Evolutionary conservation across 768 basidiomycete species (phyloP), one percentile per base, ranked within the genome.

Genomic region (Leccinum rimulosum): DNA sequence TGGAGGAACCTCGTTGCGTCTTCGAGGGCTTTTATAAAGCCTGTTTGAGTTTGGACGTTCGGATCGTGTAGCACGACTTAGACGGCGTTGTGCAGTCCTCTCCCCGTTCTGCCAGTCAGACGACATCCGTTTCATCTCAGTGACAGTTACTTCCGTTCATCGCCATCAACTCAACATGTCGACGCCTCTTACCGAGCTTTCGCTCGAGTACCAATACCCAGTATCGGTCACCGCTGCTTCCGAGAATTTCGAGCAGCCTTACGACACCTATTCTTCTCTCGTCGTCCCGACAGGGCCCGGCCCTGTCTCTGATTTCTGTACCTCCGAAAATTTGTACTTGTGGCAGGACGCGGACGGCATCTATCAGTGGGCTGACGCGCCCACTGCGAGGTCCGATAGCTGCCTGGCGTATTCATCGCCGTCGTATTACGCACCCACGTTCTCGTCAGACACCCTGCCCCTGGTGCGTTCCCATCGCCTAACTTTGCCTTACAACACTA

Each of bases 331-430:
- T 57, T 59, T 70, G 6, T 67, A 62, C 62, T 47, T 72, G 54
- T 70, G 62, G 61, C 70, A 72, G 52, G 70, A 70, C 61, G 36
- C 52, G 45, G 64, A 68, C 43, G 68, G 70, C 56, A 54, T 56
- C 53, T 73, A 73, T 59, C 63, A 59, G 52, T 74, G 64, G 70
- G 57, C 62, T 22, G 68, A 70, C 64, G 70, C 67, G 35, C 47
- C 70, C 45, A 50, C 51, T 25, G 55, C 58, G 50, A 64, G 70
- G 66, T 60, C 72, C 52, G 70, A 70, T 59, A n/a, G 54, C 51
- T 64, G 61, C 62, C 49, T 61, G 62, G 58, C 51, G 38, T 64
- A 70, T 59, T 48, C 64, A 43, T 58, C 57, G 52, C 61, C 61
- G 12, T 38, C 64, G 6, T 63, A 64, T 50, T 56, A 62, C 54